phyloP scores from a whole-genome alignment of 192 early-diverging fungal species.

The Glomus cerebriforme region DNA sequence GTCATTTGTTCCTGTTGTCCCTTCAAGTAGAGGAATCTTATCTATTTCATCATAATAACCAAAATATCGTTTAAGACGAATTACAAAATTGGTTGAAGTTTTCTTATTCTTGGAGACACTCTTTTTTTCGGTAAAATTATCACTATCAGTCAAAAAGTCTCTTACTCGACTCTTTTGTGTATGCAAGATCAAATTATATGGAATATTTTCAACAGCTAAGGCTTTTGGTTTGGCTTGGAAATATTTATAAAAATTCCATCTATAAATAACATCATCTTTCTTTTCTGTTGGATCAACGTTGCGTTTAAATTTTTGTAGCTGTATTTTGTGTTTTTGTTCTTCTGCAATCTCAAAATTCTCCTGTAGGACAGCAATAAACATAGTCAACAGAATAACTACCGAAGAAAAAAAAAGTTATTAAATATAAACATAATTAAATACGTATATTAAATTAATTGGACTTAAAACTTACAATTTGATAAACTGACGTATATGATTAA shows the following conservation, averaged over 20 bases:
- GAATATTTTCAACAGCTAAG: constrained; percentile 45
- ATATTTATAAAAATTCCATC: constrained; percentile 54
- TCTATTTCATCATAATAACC: constrained; percentile 9
- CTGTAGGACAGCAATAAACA: constrained; percentile 67
- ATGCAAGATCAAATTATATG: constrained; percentile 43
- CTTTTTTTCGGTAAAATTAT: constrained; percentile 32
- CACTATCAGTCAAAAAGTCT: constrained; percentile 46
- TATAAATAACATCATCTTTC: constrained; percentile 45
- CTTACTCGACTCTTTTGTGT: constrained; percentile 54
- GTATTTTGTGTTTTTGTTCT: constrained; percentile 53
- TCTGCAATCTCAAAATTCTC: constrained; percentile 66
- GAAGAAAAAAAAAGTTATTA: background rate
- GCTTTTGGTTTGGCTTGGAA: constrained; percentile 53
- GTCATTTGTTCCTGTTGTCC: background rate
- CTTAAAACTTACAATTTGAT: constrained; percentile 55
- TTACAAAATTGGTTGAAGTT: background rate
- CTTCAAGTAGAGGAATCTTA: background rate
- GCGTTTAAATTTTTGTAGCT: constrained; percentile 47
- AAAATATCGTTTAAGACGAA: background rate
- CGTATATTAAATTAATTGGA: background rate
- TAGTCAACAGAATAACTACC: constrained; percentile 62
- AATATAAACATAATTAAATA: background rate
- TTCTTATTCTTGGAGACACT: background rate
- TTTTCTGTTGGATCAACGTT: constrained; percentile 35
- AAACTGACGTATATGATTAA: constrained; percentile 55